Evolutionary conservation across 129 eudicot genomes (phyloP).

Genomic region (Logfia minima): DNA sequence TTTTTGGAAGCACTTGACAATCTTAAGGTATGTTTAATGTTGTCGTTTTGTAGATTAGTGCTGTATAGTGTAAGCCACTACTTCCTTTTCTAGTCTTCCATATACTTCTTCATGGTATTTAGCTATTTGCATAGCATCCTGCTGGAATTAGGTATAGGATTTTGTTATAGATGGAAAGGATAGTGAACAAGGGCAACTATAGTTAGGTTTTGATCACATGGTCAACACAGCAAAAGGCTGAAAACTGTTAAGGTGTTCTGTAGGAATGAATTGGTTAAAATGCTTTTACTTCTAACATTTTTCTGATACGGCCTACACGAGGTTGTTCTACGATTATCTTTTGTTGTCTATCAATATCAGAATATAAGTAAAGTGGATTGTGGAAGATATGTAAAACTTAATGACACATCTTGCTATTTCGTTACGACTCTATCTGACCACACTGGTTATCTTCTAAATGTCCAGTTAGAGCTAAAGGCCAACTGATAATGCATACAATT

Average conservation of each 20-base stretch:
- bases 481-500: neutral
- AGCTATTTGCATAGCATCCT: neutral
- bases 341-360: neutral
- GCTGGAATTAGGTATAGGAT: neutral
- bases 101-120: neutral
- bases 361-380: neutral
- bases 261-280: neutral
- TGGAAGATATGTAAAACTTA: neutral
- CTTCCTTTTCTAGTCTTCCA: neutral
- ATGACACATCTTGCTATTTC: neutral
- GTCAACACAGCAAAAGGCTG: neutral
- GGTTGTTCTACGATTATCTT: neutral
- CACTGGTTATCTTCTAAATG: neutral
- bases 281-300: neutral
- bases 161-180: slow-evolving; percentile 2
- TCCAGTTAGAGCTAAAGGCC: neutral
- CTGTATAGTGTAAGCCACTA: slow-evolving; percentile 1
- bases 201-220: neutral
- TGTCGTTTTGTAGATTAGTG: slow-evolving; percentile 23
- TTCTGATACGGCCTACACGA: neutral
- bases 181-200: neutral
- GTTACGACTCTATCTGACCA: neutral
- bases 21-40: slow-evolving; percentile 61
- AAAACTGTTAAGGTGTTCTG: neutral
- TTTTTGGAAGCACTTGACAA: slow-evolving; percentile 65